Percentiles rank a stretch among this genome's conserved stretches.
Conservation (phyloP, 148 eudicot species). For the Rhododendron ovatum region DNA sequence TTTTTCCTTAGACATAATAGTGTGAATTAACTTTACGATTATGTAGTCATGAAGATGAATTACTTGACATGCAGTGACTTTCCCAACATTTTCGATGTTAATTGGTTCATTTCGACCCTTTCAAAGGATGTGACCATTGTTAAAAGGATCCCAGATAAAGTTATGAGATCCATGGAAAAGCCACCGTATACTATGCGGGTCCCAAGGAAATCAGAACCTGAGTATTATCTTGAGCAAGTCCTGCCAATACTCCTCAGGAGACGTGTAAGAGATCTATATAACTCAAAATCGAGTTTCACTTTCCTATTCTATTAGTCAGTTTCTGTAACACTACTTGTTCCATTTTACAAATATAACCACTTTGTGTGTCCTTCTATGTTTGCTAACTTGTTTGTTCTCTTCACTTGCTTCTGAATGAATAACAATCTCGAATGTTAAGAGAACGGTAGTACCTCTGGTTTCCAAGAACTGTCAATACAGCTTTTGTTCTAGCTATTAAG, state of each 20-base stretch:
- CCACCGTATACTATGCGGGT: constrained; percentile 94
- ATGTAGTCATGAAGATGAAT: constrained; percentile 1
- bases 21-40: not conserved
- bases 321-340: not conserved
- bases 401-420: not conserved
- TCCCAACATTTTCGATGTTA: constrained; percentile 78
- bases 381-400: not conserved
- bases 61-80: constrained; percentile 70
- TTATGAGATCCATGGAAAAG: constrained; percentile 84
- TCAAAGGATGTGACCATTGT: constrained; percentile 79
- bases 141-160: constrained; percentile 78
- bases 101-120: constrained; percentile 87
- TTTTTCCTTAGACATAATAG: not conserved
- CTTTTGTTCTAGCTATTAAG: not conserved
- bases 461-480: not conserved
- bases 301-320: not conserved
- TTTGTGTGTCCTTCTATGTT: not conserved
- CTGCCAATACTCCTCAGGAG: constrained; percentile 79
- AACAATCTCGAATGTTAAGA: not conserved
- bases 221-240: constrained; percentile 69
- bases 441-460: not conserved
- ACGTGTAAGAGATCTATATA: constrained; percentile 54
- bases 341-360: not conserved
- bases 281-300: not conserved
- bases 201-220: constrained; percentile 92